These are phyloP conservation scores for Suhomyces sp. DNA, from an alignment of 805 yeast species.

Conservation along the genomic window DNA sequence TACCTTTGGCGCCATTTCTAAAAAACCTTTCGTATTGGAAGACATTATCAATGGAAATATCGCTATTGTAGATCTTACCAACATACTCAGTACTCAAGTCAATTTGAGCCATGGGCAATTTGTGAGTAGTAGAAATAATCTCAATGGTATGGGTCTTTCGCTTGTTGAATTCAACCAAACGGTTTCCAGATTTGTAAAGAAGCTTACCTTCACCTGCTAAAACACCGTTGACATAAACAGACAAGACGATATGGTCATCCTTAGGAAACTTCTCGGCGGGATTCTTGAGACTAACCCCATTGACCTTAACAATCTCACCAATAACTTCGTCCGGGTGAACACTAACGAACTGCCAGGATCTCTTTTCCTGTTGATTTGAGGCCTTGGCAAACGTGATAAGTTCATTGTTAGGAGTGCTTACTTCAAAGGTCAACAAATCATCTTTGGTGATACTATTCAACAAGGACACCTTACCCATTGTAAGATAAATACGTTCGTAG, in stretches of 20 bases:
- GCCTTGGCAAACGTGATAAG: slow-evolving; percentile 61
- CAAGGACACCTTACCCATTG: slow-evolving; percentile 49
- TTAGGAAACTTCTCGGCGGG: slow-evolving; percentile 32
- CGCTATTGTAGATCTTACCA: slow-evolving; percentile 65
- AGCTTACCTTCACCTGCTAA: slow-evolving; percentile 58
- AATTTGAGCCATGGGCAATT: slow-evolving; percentile 41
- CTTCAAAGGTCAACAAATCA: slow-evolving; percentile 51
- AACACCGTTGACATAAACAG: slow-evolving; percentile 62
- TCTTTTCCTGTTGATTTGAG: slow-evolving; percentile 52
- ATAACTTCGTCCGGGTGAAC: slow-evolving; percentile 68
- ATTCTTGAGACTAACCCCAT: slow-evolving; percentile 49
- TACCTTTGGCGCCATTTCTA: slow-evolving; percentile 38
- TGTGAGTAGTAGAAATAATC: slow-evolving; percentile 36
- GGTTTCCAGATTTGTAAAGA: slow-evolving; percentile 46
- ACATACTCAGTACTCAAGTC: slow-evolving; percentile 63
- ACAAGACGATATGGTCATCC: slow-evolving; percentile 54
- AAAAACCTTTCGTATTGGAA: slow-evolving; percentile 51
- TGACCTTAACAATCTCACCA: slow-evolving; percentile 66
- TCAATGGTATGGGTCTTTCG: slow-evolving; percentile 45
- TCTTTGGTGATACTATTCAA: slow-evolving; percentile 27
- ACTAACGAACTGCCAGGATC: slow-evolving; percentile 69
- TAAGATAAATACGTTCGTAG: slow-evolving; percentile 59
- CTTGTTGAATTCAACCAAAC: slow-evolving; percentile 46
- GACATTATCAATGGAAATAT: slow-evolving; percentile 51
- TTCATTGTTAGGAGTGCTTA: slow-evolving; percentile 50